phyloP scores from a whole-genome alignment of 345 rosid genomes.

The Eucalyptus leucophloia region DNA sequence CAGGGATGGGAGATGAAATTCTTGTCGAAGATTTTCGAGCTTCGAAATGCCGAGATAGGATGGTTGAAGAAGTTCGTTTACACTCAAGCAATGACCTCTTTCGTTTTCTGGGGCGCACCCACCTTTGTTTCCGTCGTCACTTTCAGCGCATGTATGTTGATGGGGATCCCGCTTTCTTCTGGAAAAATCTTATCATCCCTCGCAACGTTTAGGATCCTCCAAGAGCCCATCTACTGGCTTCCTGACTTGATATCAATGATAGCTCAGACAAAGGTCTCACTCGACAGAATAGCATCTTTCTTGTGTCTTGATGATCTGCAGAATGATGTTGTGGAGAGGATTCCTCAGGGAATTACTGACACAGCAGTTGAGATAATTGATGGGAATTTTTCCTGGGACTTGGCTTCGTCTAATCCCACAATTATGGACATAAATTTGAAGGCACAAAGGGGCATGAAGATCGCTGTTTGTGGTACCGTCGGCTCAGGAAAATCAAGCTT shows the following conservation, averaged over 20 bases:
- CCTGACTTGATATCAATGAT: conserved; percentile 55
- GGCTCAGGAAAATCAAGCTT: conserved; percentile 82
- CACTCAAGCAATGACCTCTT: conserved; percentile 29
- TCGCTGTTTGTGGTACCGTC: conserved; percentile 71
- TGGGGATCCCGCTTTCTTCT: conserved; percentile 52
- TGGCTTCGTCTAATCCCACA: conserved; percentile 22
- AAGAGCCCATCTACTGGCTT: conserved; percentile 44
- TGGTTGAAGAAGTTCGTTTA: conserved; percentile 52
- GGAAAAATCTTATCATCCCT: conserved; percentile 71
- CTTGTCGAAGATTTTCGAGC: conserved; percentile 39
- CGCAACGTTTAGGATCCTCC: conserved; percentile 60
- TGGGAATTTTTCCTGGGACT: conserved; percentile 57
- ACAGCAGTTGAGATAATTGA: conserved; percentile 31
- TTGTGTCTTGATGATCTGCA: conserved; percentile 40
- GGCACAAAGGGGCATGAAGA: conserved; percentile 44
- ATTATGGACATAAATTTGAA: conserved; percentile 37
- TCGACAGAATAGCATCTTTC: conserved; percentile 51
- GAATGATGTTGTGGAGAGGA: conserved; percentile 31
- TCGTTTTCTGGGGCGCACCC: conserved; percentile 59
- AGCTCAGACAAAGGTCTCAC: conserved; percentile 60
- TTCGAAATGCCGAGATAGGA: conserved; percentile 32
- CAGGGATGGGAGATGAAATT: conserved; percentile 80
- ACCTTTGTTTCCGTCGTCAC: conserved; percentile 48
- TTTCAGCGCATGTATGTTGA: conserved; percentile 43
- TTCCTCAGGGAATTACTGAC: conserved; percentile 29